Percentiles rank a stretch among this genome's conserved stretches.
phyloP scores from a whole-genome alignment of 257 asterid species.

The Nicotiana attenuata region DNA sequence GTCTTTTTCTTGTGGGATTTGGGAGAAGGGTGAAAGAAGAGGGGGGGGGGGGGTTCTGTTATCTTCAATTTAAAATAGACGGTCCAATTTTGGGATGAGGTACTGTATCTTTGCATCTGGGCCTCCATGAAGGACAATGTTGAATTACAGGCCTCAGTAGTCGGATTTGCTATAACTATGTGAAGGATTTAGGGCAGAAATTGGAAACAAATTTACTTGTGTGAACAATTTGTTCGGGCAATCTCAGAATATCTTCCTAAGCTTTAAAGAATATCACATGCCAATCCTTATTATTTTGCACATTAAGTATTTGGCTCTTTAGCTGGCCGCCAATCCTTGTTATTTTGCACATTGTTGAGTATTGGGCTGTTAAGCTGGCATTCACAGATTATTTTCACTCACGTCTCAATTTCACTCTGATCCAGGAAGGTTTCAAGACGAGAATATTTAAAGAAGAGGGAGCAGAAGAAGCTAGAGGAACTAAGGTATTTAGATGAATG shows the following conservation, averaged over 20 bases:
- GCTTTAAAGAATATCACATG: neutral
- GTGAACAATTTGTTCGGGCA: neutral
- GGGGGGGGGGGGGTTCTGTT: neutral
- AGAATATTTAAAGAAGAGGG: constrained; percentile 89
- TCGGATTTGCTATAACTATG: neutral
- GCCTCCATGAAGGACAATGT: neutral
- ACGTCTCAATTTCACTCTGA: neutral
- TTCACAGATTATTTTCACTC: neutral
- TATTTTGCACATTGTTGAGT: neutral
- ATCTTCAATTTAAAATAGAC: neutral
- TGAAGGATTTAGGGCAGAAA: neutral
- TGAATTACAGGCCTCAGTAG: neutral
- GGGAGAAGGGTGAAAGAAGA: neutral
- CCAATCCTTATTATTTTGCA: neutral
- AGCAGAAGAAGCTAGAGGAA: constrained; percentile 86
- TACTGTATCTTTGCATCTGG: neutral
- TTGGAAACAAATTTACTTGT: neutral
- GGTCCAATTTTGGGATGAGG: neutral
- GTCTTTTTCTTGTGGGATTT: neutral
- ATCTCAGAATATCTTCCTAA: neutral
- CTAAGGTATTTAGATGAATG: constrained; percentile 43
- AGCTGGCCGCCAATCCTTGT: neutral
- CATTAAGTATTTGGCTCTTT: neutral
- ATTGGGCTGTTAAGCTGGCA: neutral
- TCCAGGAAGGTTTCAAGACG: constrained; percentile 76